phyloP scores from a whole-genome alignment of 2,329 filamentous ascomycete species.

The Zymoseptoria ardabiliae region DNA sequence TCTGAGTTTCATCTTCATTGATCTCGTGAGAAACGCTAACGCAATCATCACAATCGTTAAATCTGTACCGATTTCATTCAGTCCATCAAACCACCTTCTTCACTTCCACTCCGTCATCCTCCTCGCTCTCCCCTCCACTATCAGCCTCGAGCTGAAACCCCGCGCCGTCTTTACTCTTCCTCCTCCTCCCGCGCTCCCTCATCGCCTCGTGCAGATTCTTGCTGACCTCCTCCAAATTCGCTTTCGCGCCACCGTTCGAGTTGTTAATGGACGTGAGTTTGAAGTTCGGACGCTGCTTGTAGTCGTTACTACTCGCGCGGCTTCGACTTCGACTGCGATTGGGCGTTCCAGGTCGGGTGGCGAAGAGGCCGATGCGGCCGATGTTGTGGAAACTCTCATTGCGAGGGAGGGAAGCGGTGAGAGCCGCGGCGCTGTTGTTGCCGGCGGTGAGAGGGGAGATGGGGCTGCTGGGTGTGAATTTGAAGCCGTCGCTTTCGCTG shows the following conservation, averaged over 20 bases:
- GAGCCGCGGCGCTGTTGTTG: conserved; percentile 8
- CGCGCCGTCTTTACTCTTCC: conserved; percentile 30
- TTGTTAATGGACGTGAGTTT: conserved; percentile 41
- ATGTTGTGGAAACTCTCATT: conserved; percentile 95
- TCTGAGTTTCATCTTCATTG: neutral
- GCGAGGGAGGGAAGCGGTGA: conserved; percentile 57
- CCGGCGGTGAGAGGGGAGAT: conserved; percentile 7
- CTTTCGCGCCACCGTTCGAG: conserved; percentile 42
- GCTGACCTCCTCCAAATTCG: conserved; percentile 71
- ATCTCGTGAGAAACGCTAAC: neutral
- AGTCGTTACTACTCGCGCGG: conserved; percentile 47
- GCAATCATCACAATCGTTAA: neutral
- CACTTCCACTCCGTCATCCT: conserved; percentile 17
- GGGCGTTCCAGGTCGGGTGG: conserved; percentile 78
- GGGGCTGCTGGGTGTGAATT: conserved; percentile 21
- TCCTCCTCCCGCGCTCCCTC: conserved; percentile 63
- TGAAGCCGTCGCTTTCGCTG: conserved; percentile 21
- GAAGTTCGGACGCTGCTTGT: conserved; percentile 14
- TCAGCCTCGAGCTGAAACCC: conserved; percentile 17
- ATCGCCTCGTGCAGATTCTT: conserved; percentile 80
- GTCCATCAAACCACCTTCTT: conserved; percentile 17
- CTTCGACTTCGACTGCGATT: conserved; percentile 63
- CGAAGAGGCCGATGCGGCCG: conserved; percentile 80
- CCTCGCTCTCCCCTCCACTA: conserved; percentile 11
- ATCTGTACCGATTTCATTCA: neutral